Conservation (phyloP, 345 rosid genomes). For the Gossypium bickii region DNA sequence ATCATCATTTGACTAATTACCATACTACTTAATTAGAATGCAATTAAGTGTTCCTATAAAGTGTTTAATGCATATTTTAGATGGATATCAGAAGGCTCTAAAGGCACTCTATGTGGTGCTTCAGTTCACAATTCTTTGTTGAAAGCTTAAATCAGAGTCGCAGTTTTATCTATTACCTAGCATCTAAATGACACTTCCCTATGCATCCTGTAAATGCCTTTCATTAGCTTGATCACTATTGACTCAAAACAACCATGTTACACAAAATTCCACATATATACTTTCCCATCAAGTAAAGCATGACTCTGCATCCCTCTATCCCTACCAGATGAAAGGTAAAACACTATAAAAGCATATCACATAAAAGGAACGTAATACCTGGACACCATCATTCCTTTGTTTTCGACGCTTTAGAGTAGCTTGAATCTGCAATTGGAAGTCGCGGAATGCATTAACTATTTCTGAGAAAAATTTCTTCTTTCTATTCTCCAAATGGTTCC, state of each 20-base stretch:
- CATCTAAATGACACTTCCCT: not conserved
- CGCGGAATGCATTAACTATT: slow-evolving; percentile 84
- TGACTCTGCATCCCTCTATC: not conserved
- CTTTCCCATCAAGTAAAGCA: not conserved
- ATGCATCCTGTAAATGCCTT: not conserved
- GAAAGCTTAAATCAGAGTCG: not conserved
- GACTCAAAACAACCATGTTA: slow-evolving; percentile 2
- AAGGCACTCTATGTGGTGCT: not conserved
- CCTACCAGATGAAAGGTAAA: not conserved
- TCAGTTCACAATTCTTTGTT: not conserved
- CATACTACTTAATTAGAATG: not conserved
- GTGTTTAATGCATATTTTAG: not conserved
- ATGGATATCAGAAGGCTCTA: not conserved
- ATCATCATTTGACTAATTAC: not conserved
- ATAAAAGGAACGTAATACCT: slow-evolving; percentile 40
- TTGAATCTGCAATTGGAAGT: slow-evolving; percentile 76
- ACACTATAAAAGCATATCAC: not conserved
- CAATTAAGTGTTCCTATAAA: not conserved
- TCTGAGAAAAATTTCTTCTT: slow-evolving; percentile 87
- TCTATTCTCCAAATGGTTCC: slow-evolving; percentile 66
- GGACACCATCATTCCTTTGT: slow-evolving; percentile 92
- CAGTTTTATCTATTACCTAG: not conserved
- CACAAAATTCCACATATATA: not conserved
- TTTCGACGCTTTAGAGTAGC: slow-evolving; percentile 84
- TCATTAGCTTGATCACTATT: not conserved